These are phyloP conservation scores for Acer negundo DNA, from an alignment of 345 rosid genomes.

Conservation along the genomic window DNA sequence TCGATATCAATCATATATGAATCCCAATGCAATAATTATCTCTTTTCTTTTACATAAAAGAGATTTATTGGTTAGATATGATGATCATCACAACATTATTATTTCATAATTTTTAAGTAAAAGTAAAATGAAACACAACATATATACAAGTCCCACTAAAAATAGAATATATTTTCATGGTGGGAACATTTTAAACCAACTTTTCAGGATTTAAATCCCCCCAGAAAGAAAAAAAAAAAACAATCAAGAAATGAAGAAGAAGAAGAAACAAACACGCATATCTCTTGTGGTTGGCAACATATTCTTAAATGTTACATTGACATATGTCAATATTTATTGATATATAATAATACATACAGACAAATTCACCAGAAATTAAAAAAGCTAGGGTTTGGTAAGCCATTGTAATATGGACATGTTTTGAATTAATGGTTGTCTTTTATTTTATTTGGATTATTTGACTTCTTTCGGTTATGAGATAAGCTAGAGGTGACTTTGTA, in stretches of 20 bases:
- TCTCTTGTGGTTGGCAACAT: conserved; percentile 1
- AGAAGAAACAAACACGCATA: neutral
- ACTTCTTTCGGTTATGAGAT: conserved; percentile 14
- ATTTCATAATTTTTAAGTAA: neutral
- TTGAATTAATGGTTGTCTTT: conserved; percentile 8
- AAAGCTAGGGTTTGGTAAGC: conserved; percentile 7
- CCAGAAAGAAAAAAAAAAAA: neutral
- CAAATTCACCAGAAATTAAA: conserved; percentile 26
- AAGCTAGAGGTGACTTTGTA: neutral
- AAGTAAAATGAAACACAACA: neutral
- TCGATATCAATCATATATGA: neutral
- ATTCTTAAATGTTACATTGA: neutral
- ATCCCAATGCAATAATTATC: neutral
- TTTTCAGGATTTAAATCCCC: neutral
- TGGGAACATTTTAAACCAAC: neutral
- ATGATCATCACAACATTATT: neutral
- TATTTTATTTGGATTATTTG: neutral
- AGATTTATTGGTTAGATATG: neutral
- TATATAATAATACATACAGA: neutral
- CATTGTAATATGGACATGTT: conserved; percentile 19
- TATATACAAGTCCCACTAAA: neutral
- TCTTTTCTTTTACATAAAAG: neutral
- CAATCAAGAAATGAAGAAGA: too few species aligned
- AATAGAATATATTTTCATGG: neutral
- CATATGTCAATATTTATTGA: neutral